These are phyloP conservation scores for Candida jianshihensis DNA, from an alignment of 805 yeast species.

Conservation along the genomic window DNA sequence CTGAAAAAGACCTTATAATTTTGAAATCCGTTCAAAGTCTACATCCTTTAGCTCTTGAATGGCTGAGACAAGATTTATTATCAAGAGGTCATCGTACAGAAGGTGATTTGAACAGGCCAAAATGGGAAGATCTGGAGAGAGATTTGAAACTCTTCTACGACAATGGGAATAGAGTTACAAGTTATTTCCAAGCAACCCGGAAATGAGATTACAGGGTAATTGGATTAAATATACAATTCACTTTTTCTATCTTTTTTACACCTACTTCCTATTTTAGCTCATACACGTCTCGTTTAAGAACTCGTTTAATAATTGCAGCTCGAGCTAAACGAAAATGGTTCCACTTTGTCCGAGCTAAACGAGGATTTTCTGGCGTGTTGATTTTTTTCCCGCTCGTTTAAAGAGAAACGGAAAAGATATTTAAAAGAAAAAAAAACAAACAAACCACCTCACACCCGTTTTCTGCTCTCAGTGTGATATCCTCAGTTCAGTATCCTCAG, in stretches of 20 bases:
- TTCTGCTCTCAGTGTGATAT: too few species aligned
- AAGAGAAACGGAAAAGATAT: too few species aligned
- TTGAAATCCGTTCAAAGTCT: constrained; percentile 44
- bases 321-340: constrained; percentile 10
- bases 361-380: not conserved
- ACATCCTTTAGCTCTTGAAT: constrained; percentile 66
- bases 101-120: constrained; percentile 52
- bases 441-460: too few species aligned
- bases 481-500: too few species aligned
- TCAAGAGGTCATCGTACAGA: constrained; percentile 31
- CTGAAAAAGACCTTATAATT: constrained; percentile 21
- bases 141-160: constrained; percentile 35
- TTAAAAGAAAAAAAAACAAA: too few species aligned
- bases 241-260: too few species aligned
- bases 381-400: not conserved
- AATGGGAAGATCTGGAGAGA: constrained; percentile 48
- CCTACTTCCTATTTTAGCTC: too few species aligned
- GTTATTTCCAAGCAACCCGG: constrained; percentile 47
- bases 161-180: constrained; percentile 36
- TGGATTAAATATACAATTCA: too few species aligned
- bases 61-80: constrained; percentile 52
- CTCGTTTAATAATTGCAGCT: not conserved
- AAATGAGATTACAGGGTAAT: too few species aligned
- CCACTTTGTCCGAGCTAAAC: constrained; percentile 5
- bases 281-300: not conserved